Evolutionary conservation across 257 asterid genomes (phyloP).

Genomic region (Solanum sejunctum): DNA sequence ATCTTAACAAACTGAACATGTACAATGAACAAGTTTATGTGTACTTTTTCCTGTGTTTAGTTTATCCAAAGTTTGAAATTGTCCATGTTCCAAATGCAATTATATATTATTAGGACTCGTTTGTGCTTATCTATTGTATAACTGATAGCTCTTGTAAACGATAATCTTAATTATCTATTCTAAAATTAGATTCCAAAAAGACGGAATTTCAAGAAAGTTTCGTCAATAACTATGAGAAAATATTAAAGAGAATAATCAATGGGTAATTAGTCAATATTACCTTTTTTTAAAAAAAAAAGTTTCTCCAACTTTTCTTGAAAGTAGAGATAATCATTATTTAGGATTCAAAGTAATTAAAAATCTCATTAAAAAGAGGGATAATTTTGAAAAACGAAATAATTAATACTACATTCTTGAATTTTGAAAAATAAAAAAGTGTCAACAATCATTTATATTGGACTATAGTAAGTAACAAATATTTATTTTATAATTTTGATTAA

Average conservation of each 20-base stretch:
- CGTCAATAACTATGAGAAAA: background rate
- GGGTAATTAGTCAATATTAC: background rate
- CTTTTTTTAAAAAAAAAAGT: background rate
- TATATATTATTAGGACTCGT: background rate
- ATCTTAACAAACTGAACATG: background rate
- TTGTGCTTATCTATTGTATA: background rate
- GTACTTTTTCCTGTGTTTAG: background rate
- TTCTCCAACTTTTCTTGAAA: too few species aligned
- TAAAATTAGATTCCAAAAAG: background rate
- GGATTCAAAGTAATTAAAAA: too few species aligned
- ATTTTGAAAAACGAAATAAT: too few species aligned
- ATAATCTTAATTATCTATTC: background rate
- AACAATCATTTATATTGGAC: too few species aligned
- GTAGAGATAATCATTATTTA: too few species aligned
- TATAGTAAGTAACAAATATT: too few species aligned
- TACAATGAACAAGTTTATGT: background rate
- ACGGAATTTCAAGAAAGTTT: background rate
- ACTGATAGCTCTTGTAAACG: background rate
- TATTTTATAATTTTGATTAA: background rate
- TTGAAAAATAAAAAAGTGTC: too few species aligned
- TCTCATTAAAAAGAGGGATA: too few species aligned
- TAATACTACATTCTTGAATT: too few species aligned
- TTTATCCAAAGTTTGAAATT: background rate
- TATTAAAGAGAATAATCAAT: background rate
- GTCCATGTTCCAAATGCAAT: background rate